Evolutionary conservation across 2,329 filamentous ascomycete genomes (phyloP).

Genomic region (Phialophora tarda): DNA sequence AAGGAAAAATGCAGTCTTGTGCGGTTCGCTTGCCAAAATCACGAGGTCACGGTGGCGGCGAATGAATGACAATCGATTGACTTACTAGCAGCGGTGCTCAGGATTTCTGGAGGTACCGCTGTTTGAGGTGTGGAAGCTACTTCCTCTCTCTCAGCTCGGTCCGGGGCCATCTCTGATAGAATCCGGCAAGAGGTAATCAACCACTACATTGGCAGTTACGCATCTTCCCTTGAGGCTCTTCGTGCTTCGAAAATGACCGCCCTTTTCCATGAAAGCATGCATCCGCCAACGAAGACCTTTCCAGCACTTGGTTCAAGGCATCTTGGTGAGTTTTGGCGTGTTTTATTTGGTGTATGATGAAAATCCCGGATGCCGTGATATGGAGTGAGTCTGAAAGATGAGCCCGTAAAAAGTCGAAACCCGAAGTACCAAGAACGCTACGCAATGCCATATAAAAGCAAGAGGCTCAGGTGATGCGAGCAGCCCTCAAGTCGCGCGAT

Average conservation of each 20-base stretch:
- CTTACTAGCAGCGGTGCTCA: background rate
- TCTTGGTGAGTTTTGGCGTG: conserved; percentile 27
- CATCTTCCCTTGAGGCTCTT: background rate
- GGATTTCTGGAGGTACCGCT: background rate
- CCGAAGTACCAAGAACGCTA: background rate
- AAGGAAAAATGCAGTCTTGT: background rate
- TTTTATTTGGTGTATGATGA: conserved; percentile 3
- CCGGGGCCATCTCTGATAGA: background rate
- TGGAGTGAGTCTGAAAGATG: background rate
- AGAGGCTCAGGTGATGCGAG: background rate
- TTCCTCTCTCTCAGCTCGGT: background rate
- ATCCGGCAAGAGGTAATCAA: background rate
- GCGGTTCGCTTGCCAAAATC: background rate
- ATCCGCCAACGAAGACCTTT: conserved; percentile 28
- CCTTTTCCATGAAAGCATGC: background rate
- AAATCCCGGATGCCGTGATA: background rate
- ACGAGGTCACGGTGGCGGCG: background rate
- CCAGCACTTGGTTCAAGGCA: conserved; percentile 41
- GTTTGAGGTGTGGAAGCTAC: background rate
- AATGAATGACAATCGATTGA: background rate
- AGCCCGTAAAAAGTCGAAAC: background rate
- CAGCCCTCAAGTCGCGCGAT: background rate
- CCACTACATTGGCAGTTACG: background rate
- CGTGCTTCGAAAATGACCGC: background rate
- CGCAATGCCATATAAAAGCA: background rate